These are phyloP conservation scores for Scheffersomyces spartinae DNA, from an alignment of 805 yeast species.

Conservation along the genomic window DNA sequence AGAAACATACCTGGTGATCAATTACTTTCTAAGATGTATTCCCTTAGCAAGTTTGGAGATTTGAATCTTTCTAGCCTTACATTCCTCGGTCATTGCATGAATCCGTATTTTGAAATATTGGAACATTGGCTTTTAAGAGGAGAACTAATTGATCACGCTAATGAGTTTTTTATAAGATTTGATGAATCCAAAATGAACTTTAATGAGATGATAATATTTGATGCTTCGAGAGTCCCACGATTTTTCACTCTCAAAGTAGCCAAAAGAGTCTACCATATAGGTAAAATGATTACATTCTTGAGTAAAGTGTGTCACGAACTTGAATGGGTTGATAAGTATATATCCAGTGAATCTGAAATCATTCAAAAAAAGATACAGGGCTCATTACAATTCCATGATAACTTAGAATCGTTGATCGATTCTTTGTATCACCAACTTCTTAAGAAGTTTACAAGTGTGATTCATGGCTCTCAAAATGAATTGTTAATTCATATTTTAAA, in stretches of 20 bases:
- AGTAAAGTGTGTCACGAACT: slow-evolving; percentile 55
- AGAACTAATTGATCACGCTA: slow-evolving; percentile 37
- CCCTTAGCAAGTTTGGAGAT: slow-evolving; percentile 57
- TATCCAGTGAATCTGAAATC: slow-evolving; percentile 18
- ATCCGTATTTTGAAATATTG: slow-evolving; percentile 51
- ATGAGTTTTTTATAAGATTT: slow-evolving; percentile 51
- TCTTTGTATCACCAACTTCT: slow-evolving; percentile 4
- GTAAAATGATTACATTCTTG: slow-evolving; percentile 59
- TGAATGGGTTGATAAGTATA: slow-evolving; percentile 45
- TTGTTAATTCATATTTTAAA: slow-evolving; percentile 45
- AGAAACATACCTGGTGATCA: slow-evolving; percentile 32
- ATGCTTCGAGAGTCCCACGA: slow-evolving; percentile 29
- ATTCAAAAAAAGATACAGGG: slow-evolving; percentile 12
- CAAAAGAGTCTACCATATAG: slow-evolving; percentile 47
- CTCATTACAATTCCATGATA: slow-evolving; percentile 8
- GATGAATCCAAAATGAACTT: slow-evolving; percentile 17
- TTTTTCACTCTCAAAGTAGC: slow-evolving; percentile 32
- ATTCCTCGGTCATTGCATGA: slow-evolving; percentile 32
- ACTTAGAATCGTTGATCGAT: slow-evolving; percentile 17
- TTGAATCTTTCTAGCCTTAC: slow-evolving; percentile 28
- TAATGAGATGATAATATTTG: slow-evolving; percentile 20
- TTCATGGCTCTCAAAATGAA: slow-evolving; percentile 10
- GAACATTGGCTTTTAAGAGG: slow-evolving; percentile 65
- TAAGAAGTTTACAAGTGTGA: slow-evolving; percentile 5
- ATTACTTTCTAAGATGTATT: slow-evolving; percentile 41